Conservation (phyloP, 495 filamentous ascomycete species). For the Penicillium pulvis region DNA sequence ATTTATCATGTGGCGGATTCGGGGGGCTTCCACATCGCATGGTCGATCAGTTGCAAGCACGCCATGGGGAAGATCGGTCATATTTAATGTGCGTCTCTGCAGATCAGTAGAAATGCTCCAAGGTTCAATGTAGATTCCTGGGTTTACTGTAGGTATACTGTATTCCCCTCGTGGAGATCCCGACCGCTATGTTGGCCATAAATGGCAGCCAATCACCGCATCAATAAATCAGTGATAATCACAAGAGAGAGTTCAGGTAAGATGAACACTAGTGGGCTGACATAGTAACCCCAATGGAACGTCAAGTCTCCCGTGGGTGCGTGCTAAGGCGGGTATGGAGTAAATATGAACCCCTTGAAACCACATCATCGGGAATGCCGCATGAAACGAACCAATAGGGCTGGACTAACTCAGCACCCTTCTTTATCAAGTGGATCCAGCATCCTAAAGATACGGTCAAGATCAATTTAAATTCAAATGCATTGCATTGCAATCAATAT, state of each 20-base stretch:
- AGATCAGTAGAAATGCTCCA: not conserved
- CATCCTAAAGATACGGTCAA: not conserved
- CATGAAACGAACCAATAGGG: not conserved
- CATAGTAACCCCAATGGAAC: not conserved
- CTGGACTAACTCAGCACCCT: not conserved
- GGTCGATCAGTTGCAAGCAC: constrained; percentile 1
- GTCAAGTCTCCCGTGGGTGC: too few relatives aligned
- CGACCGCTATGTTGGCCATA: constrained; percentile 7
- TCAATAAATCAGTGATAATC: not conserved
- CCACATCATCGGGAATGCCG: not conserved
- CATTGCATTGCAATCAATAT: constrained; percentile 10
- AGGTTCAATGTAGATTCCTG: not conserved
- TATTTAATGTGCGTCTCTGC: not conserved
- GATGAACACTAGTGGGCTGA: not conserved
- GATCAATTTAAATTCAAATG: constrained; percentile 3
- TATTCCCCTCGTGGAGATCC: constrained; percentile 1
- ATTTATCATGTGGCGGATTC: constrained; percentile 3
- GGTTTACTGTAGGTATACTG: not conserved
- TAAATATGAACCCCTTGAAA: not conserved
- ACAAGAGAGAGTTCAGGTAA: not conserved
- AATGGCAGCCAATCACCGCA: not conserved
- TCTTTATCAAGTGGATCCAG: not conserved
- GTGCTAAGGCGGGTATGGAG: not conserved
- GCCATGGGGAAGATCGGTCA: not conserved
- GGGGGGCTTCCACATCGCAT: not conserved